Evolutionary conservation across 176 grass and related monocot species (phyloP).

Genomic region (Zizania latifolia): DNA sequence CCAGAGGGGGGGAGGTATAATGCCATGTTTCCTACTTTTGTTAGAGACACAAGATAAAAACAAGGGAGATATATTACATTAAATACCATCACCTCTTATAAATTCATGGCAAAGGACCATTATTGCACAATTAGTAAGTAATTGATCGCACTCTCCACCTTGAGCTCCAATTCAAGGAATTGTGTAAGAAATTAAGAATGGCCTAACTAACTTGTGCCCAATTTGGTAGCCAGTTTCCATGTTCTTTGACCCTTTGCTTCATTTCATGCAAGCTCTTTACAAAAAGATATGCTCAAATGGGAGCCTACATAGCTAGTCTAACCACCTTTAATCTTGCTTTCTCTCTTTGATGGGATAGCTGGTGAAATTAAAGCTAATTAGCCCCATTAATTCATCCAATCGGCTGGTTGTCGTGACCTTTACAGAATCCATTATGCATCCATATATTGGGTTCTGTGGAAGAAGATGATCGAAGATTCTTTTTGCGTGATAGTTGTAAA

Average conservation of each 20-base stretch:
- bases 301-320: constrained; percentile 18
- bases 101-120: background rate
- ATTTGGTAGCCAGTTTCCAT: background rate
- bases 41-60: background rate
- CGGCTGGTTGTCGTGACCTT: constrained; percentile 25
- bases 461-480: constrained; percentile 13
- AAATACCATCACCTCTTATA: background rate
- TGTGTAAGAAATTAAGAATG: background rate
- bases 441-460: constrained; percentile 24
- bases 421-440: constrained; percentile 26
- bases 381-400: constrained; percentile 28
- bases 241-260: background rate
- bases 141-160: background rate
- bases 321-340: constrained; percentile 11
- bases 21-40: background rate
- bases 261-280: background rate
- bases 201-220: background rate
- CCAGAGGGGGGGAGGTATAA: constrained; percentile 23
- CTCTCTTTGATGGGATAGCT: constrained; percentile 3
- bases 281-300: background rate
- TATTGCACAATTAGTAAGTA: background rate
- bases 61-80: background rate
- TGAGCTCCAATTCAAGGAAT: background rate
- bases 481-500: constrained; percentile 10
- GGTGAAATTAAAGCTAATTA: constrained; percentile 26